Evolutionary conservation across 2,329 filamentous ascomycete genomes (phyloP).

Genomic region (Pseudomassariella vexata): DNA sequence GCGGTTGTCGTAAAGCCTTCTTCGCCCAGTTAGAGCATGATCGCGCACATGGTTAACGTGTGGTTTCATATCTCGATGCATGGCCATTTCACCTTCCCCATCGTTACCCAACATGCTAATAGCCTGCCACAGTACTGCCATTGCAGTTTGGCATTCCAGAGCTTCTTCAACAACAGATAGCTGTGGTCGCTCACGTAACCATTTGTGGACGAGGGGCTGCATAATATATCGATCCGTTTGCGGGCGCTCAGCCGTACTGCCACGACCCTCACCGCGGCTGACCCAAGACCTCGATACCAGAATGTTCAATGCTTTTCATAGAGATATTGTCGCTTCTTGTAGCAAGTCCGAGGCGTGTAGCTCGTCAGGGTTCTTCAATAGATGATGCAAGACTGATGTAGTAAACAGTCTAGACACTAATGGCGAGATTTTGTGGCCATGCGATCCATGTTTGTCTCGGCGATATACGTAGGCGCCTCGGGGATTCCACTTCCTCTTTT

Average conservation of each 20-base stretch:
- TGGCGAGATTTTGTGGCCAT: not conserved
- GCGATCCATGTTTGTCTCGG: not conserved
- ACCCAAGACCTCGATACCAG: conserved; percentile 5
- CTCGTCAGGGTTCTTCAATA: not conserved
- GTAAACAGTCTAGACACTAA: not conserved
- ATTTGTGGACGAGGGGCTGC: conserved; percentile 12
- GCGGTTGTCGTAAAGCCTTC: not conserved
- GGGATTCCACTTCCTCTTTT: not conserved
- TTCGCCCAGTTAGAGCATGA: not conserved
- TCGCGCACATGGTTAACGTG: conserved; percentile 7
- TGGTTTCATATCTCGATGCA: conserved; percentile 8
- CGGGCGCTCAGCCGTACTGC: not conserved
- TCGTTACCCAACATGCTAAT: conserved; percentile 5
- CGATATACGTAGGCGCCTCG: no score
- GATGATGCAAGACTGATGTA: not conserved
- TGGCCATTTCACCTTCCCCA: conserved; percentile 4
- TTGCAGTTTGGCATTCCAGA: conserved; percentile 9
- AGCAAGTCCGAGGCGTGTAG: conserved; percentile 1
- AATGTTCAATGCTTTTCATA: not conserved
- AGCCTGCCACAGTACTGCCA: conserved; percentile 6
- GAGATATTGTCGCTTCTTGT: conserved; percentile 2
- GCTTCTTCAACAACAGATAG: conserved; percentile 5
- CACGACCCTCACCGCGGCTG: conserved; percentile 1
- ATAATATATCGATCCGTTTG: conserved; percentile 6
- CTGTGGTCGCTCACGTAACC: conserved; percentile 8